Evolutionary conservation across 2,329 filamentous ascomycete species (phyloP), one percentile per base, ranked within the genome.

Genomic region (Geosmithia flava): DNA sequence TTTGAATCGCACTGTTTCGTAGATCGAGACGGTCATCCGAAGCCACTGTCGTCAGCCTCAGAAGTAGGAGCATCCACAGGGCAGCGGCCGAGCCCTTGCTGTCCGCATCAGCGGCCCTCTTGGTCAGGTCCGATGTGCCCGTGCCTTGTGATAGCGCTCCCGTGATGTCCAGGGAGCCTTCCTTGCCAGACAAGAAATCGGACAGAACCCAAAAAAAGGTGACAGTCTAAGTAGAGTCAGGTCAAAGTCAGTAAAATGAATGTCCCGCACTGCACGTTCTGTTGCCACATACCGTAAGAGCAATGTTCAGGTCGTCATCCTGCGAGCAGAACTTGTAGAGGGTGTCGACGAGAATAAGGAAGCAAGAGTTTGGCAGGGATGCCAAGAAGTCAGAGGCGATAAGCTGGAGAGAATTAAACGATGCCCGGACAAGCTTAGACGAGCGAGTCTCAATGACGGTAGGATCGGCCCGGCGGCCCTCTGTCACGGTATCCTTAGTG

Each of bases 201-300:
- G 91, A 95, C 7, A 96, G 77, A 48, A 91, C 90, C 88, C 90
- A 96, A 62, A 95, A 95, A 59, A 95, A 93, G 0, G 91, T 95
- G 8, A 95, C 87, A 1, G 90, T 93, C 79, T 87, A 46, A 5
- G n/a, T n/a, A n/a, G n/a, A n/a, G 23, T 42, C 40, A 4, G 13
- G 7, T 42, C 8, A 27, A 27, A 19, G 20, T 44, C 20, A 44
- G 17, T 15, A 44, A 20, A 19, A n/a, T 42, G 33, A 3, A 27
- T 27, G 23, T 8, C 8, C 23, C 23, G 8, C 23, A 27, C 23
- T 27, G 8, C 23, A 27, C 23, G 4, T 8, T 8, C 23, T 8
- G 29, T 39, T 15, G 40, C n/a, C 19, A 62, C 77, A 64, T 70
- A 87, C 85, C 33, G 93, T 97, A 23, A 98, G 71, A 0, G 91